These are phyloP conservation scores for Chytriomyces sp. DNA, from an alignment of 192 early-diverging fungal species.

Conservation along the genomic window DNA sequence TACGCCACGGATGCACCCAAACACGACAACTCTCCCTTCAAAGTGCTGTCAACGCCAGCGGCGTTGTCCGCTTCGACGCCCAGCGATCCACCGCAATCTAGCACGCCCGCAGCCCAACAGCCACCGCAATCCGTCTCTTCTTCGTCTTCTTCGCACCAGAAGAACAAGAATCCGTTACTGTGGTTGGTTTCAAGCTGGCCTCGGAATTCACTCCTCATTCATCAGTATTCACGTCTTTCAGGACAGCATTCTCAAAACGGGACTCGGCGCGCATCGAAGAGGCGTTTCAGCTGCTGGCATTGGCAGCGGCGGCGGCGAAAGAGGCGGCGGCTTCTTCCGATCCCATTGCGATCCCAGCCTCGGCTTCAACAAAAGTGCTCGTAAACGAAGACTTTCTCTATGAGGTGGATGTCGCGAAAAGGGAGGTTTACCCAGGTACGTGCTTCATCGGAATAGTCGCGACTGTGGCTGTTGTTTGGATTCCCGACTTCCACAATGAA, in stretches of 20 bases:
- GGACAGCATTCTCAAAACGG: conserved; percentile 42
- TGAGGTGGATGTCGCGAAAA: conserved; percentile 73
- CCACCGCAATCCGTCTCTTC: neutral
- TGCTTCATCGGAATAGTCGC: neutral
- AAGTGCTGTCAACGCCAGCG: conserved; percentile 7
- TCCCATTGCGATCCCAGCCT: neutral
- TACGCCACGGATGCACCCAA: conserved; percentile 53
- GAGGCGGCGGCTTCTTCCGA: neutral
- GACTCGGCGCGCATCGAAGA: conserved; percentile 48
- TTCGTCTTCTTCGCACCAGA: too few species aligned
- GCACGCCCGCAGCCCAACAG: neutral
- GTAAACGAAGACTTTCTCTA: conserved; percentile 80
- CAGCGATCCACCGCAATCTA: conserved; percentile 39
- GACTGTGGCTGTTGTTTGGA: conserved; percentile 2
- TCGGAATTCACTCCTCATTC: neutral
- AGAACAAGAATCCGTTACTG: too few species aligned
- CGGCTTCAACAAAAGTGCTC: conserved; percentile 42
- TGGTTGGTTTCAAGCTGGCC: too few species aligned
- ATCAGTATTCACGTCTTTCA: neutral
- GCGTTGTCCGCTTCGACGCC: neutral
- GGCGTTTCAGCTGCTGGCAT: conserved; percentile 25
- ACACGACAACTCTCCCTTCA: conserved; percentile 49
- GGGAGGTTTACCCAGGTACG: conserved; percentile 62
- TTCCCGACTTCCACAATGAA: too few species aligned
- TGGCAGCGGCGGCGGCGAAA: neutral